phyloP scores from a whole-genome alignment of 306 rosid species.

The Prunus salicina region DNA sequence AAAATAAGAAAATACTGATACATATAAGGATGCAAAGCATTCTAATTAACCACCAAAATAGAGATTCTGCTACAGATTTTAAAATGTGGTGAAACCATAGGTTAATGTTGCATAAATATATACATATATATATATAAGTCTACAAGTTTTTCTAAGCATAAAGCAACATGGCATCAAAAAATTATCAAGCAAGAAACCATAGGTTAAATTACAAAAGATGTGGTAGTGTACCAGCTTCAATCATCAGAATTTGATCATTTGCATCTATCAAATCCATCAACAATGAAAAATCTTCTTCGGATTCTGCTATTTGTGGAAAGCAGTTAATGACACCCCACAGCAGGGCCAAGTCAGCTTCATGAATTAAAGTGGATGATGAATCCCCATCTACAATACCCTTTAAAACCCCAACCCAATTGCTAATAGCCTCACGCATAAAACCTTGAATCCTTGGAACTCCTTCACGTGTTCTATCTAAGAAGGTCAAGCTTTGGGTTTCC shows the following conservation, averaged over 20 bases:
- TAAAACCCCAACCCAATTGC: conserved; percentile 39
- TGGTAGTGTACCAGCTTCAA: conserved; percentile 46
- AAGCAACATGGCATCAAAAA: background rate
- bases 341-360: conserved; percentile 51
- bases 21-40: background rate
- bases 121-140: background rate
- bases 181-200: conserved; percentile 1
- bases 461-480: conserved; percentile 34
- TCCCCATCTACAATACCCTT: conserved; percentile 31
- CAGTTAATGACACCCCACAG: conserved; percentile 77
- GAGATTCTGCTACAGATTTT: background rate
- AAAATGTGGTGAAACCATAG: background rate
- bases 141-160: background rate
- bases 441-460: conserved; percentile 46
- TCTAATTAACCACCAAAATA: background rate
- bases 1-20: background rate
- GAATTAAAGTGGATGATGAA: conserved; percentile 30
- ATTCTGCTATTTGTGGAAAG: conserved; percentile 51
- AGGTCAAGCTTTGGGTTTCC: conserved; percentile 30
- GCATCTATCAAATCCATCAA: conserved; percentile 58
- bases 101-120: background rate
- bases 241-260: conserved; percentile 45
- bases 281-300: conserved; percentile 40
- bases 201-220: conserved; percentile 12
- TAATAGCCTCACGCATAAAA: conserved; percentile 41